A percentile compares a stretch with the other conserved stretches of the same genome.
Evolutionary conservation across 2,329 filamentous ascomycete genomes (phyloP).

Genomic region (Neonectria sp.): DNA sequence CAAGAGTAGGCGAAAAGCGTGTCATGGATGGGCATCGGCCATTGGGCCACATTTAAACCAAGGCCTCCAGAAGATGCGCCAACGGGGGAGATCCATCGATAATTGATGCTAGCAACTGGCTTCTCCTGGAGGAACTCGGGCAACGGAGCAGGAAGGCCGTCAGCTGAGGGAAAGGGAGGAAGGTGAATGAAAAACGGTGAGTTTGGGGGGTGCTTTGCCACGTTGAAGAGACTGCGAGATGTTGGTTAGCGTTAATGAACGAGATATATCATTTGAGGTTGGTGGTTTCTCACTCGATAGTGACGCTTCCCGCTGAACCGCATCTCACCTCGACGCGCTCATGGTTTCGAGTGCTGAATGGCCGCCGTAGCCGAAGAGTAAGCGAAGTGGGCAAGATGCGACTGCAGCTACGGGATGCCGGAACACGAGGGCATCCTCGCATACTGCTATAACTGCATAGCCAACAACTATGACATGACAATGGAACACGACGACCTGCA

Average conservation of each 20-base stretch:
- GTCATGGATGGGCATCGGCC: constrained; percentile 73
- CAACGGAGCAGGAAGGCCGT: constrained; percentile 48
- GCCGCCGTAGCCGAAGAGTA: constrained; percentile 19
- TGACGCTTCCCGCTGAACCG: constrained; percentile 65
- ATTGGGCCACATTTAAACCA: constrained; percentile 49
- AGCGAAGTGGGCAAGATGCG: constrained; percentile 13
- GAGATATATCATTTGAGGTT: neutral
- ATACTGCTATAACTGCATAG: constrained; percentile 41
- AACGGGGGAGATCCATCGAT: constrained; percentile 65
- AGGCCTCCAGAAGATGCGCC: neutral
- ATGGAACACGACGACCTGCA: neutral
- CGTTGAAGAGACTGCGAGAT: constrained; percentile 63
- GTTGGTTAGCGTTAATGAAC: constrained; percentile 35
- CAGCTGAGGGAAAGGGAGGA: constrained; percentile 61
- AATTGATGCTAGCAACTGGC: constrained; percentile 71
- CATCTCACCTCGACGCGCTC: constrained; percentile 63
- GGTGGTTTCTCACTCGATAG: constrained; percentile 64
- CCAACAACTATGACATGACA: constrained; percentile 6
- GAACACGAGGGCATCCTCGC: constrained; percentile 41
- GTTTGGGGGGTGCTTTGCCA: constrained; percentile 53
- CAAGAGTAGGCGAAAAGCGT: constrained; percentile 68
- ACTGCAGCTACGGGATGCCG: constrained; percentile 33
- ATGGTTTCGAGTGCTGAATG: constrained; percentile 43
- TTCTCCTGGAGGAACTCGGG: constrained; percentile 59
- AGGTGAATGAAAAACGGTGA: constrained; percentile 69